These are phyloP conservation scores for Nemania serpens DNA, from an alignment of 2,329 filamentous ascomycete genomes.

Conservation along the genomic window DNA sequence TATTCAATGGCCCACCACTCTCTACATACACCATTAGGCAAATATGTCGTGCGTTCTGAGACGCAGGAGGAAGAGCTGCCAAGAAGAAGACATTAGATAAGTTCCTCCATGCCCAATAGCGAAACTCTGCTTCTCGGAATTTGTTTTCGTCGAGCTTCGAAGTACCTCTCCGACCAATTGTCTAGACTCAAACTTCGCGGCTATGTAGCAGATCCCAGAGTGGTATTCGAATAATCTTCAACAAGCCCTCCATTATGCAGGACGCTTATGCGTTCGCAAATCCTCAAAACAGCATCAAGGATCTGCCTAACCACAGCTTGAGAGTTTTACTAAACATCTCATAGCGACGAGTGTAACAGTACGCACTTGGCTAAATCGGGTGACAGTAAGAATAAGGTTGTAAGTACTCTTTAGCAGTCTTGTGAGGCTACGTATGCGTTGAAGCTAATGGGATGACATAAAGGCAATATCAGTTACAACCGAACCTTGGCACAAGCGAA, in stretches of 20 bases:
- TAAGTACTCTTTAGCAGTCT: too few species aligned
- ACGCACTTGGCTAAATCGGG: not conserved
- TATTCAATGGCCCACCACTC: not conserved
- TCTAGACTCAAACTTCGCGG: slow-evolving; percentile 3
- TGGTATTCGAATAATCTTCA: not conserved
- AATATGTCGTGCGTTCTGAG: slow-evolving; percentile 10
- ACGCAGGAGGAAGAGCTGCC: not conserved
- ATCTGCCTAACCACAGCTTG: not conserved
- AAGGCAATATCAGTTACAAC: not conserved
- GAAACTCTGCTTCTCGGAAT: slow-evolving; percentile 3
- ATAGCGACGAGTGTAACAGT: not conserved
- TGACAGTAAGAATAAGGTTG: not conserved
- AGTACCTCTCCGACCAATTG: slow-evolving; percentile 1
- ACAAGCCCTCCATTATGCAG: not conserved
- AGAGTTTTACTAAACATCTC: not conserved
- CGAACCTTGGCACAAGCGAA: not conserved
- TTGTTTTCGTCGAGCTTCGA: slow-evolving; percentile 8
- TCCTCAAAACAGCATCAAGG: not conserved
- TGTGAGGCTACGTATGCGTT: too few species aligned
- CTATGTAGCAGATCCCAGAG: slow-evolving; percentile 5
- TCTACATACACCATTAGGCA: not conserved
- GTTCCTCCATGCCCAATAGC: not conserved
- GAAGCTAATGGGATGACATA: slow-evolving; percentile 8
- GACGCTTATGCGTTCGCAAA: not conserved
- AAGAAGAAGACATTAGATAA: slow-evolving; percentile 3